Conservation (phyloP, 2,329 filamentous ascomycete species). For the Aspergillus sp. region DNA sequence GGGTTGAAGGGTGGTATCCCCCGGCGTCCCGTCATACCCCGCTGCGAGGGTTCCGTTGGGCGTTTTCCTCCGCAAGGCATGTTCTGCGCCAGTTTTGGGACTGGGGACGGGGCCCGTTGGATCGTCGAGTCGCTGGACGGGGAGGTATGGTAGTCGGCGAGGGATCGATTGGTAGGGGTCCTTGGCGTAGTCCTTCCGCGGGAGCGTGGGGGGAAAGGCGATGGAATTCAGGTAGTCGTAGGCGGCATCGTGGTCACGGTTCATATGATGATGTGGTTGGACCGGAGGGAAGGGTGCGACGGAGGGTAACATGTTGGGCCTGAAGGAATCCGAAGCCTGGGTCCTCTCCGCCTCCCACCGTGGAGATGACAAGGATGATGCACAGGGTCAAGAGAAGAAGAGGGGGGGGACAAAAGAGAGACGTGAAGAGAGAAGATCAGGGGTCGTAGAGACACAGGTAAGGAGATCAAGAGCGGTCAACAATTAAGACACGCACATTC, state of each 20-base stretch:
- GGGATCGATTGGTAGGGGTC: constrained; percentile 27
- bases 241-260: constrained; percentile 29
- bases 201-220: constrained; percentile 19
- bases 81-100: constrained; percentile 51
- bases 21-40: constrained; percentile 81
- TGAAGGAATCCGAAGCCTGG: constrained; percentile 3
- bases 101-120: constrained; percentile 22
- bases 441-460: constrained; percentile 9
- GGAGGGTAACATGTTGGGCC: constrained; percentile 49
- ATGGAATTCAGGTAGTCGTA: constrained; percentile 32
- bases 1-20: constrained; percentile 69
- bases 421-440: constrained; percentile 14
- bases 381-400: constrained; percentile 1
- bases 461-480: constrained; percentile 17
- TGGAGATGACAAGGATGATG: constrained; percentile 1
- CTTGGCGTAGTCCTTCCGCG: constrained; percentile 27
- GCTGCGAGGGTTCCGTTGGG: constrained; percentile 90
- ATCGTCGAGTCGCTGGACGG: constrained; percentile 38
- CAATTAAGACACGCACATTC: constrained; percentile 22
- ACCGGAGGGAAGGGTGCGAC: constrained; percentile 45
- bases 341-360: constrained; percentile 13
- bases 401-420: constrained; percentile 2
- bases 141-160: constrained; percentile 38
- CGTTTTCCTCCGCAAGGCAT: constrained; percentile 86
- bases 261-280: constrained; percentile 41